Evolutionary conservation across 2,329 filamentous ascomycete species (phyloP), one percentile per base, ranked within the genome.

Genomic region (Coniosporium tulheliwenetii): DNA sequence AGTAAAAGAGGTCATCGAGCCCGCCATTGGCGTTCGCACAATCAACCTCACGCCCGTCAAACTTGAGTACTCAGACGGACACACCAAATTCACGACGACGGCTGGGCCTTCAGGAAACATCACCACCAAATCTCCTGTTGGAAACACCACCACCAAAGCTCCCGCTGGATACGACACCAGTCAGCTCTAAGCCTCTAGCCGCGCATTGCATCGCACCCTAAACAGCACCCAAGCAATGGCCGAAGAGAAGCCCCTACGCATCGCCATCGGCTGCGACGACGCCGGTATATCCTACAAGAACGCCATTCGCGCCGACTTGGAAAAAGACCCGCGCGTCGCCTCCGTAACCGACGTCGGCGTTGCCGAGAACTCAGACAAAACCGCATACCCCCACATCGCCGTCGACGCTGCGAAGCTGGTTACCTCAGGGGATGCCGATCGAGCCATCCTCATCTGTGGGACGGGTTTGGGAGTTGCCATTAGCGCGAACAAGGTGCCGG

Each of bases 401-500:
- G 81, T 84, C 34, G 73, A 75, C 33, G 84, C 83, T 5, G 81
- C 81, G 35, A 67, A 71, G 44, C 65, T 81, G 32, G 71, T 83
- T 9, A 67, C 70, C 3, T 59, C 66, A 5, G 79, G 78, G 36
- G 69, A 76, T 52, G 80, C 74, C 40, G 85, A 93, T 61, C 79
- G 85, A 40, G 85, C 83, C 0, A 68, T 93, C 32, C 65, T 86
- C 35, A 84, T 93, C 64, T 93, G 85, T 63, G 85, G 85, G 2
- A 93, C 85, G 0, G 85, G 85, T 0, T 71, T 93, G 7, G 85
- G 85, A 14, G 85, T 93, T 7, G 85, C 85, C 51, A 93, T 93
- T 56, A 66, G 75, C n/a, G 85, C 85, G 48, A 93, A 93, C 70
- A 93, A 93, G 61, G 77, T 93, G 47, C 79, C 77, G 42, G 85